Evolutionary conservation across 202 grass and related monocot genomes (phyloP).

Genomic region (Setaria viridis): DNA sequence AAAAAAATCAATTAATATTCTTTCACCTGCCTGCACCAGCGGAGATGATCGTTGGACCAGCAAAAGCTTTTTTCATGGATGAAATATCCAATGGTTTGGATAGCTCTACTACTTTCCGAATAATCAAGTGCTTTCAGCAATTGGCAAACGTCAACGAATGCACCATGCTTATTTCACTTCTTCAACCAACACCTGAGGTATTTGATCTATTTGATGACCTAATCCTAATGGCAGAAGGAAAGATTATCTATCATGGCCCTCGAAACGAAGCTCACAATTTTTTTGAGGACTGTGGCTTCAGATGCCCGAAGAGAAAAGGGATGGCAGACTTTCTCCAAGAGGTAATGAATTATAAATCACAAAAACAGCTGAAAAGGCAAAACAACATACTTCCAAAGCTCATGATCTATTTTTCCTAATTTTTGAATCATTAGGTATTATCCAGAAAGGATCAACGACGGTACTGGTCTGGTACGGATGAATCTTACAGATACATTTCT

Average conservation of each 20-base stretch:
- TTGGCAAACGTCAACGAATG: constrained; percentile 54
- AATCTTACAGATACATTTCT: constrained; percentile 50
- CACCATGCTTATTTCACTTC: constrained; percentile 71
- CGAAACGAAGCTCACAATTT: constrained; percentile 45
- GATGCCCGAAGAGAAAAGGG: constrained; percentile 70
- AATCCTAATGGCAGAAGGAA: constrained; percentile 72
- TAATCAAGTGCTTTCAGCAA: constrained; percentile 61
- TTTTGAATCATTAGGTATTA: constrained; percentile 41
- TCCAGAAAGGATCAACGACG: constrained; percentile 58
- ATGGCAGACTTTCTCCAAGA: constrained; percentile 69
- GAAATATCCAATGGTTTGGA: constrained; percentile 77
- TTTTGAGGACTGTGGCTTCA: constrained; percentile 67
- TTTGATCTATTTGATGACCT: constrained; percentile 74
- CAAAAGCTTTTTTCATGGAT: constrained; percentile 67
- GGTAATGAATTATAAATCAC: constrained; percentile 39
- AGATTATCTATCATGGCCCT: constrained; percentile 61
- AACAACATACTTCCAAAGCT: background rate
- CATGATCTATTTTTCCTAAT: background rate
- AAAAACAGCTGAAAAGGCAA: background rate
- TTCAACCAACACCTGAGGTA: constrained; percentile 74
- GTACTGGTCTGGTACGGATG: constrained; percentile 47
- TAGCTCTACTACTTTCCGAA: constrained; percentile 65
- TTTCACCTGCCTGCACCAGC: constrained; percentile 41
- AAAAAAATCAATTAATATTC: background rate
- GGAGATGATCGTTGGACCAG: constrained; percentile 66